Percentiles rank a stretch among this genome's conserved stretches.
Evolutionary conservation across 2,329 filamentous ascomycete genomes (phyloP).

Genomic region (Xylariaceae sp.): DNA sequence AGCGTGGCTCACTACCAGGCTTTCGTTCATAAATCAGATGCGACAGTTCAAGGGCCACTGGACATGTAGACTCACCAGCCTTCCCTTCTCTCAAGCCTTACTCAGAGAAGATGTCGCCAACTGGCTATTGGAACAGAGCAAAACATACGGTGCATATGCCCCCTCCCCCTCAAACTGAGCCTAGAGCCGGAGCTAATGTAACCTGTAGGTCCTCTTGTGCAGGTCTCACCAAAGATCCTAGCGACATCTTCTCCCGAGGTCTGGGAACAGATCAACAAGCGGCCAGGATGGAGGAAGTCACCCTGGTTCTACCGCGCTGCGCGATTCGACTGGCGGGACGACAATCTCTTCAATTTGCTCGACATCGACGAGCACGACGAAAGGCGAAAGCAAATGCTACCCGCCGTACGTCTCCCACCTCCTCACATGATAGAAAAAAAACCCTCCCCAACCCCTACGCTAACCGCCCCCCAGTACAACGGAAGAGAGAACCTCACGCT

Average conservation of each 20-base stretch:
- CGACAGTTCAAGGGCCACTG: too few species aligned
- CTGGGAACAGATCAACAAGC: conserved; percentile 26
- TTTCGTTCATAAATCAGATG: too few species aligned
- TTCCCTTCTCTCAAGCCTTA: too few species aligned
- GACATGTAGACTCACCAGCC: too few species aligned
- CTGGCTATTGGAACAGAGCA: too few species aligned
- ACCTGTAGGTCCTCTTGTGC: conserved; percentile 5
- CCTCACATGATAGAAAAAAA: not conserved
- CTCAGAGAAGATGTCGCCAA: too few species aligned
- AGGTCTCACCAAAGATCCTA: conserved; percentile 6
- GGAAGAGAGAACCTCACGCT: conserved; percentile 49
- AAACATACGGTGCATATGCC: too few species aligned
- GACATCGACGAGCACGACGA: conserved; percentile 43
- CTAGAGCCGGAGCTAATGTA: too few species aligned
- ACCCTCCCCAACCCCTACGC: conserved; percentile 1
- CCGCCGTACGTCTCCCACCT: conserved; percentile 35
- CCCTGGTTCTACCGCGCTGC: conserved; percentile 41
- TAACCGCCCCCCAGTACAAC: too few species aligned
- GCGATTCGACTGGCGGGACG: conserved; percentile 43
- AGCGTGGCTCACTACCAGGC: too few species aligned
- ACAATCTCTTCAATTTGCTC: conserved; percentile 50
- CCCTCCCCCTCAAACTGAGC: too few species aligned
- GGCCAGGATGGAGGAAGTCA: conserved; percentile 36
- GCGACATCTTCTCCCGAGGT: conserved; percentile 10
- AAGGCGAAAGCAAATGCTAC: conserved; percentile 44